A percentile compares a stretch with the other conserved stretches of the same genome.
Conservation (phyloP, 371 early-diverging fungal genomes). For the Lichtheimia corymbifera region DNA sequence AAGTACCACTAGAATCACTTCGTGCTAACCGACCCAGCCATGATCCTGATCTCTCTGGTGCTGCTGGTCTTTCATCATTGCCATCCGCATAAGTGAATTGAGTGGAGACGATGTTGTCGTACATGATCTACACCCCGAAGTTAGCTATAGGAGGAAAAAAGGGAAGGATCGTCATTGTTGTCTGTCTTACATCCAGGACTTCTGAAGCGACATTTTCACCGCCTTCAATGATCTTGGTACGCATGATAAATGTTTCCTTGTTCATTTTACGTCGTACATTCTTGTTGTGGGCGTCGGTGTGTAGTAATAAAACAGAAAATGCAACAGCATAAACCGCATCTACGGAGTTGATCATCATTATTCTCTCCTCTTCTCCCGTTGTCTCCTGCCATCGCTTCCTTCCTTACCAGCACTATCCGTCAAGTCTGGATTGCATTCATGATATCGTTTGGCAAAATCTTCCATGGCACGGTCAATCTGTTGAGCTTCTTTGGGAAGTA, state of each 20-base stretch:
- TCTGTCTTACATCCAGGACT: conserved; percentile 64
- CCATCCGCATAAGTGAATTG: conserved; percentile 59
- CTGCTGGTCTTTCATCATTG: conserved; percentile 33
- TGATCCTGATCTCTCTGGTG: conserved; percentile 27
- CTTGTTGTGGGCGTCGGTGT: conserved; percentile 93
- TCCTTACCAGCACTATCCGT: conserved; percentile 61
- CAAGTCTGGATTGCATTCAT: conserved; percentile 69
- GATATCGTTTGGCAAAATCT: conserved; percentile 81
- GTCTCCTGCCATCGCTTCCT: not conserved
- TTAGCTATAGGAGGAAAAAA: too few relatives aligned
- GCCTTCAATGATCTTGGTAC: conserved; percentile 67
- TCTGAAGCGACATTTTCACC: conserved; percentile 70
- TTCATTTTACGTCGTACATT: conserved; percentile 83
- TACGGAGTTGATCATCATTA: conserved; percentile 13
- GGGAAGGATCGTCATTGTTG: not conserved
- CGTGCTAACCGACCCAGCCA: conserved; percentile 39
- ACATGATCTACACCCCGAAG: conserved; percentile 57
- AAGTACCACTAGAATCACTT: conserved; percentile 14
- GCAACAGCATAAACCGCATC: conserved; percentile 81
- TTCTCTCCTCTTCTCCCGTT: not conserved
- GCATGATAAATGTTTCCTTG: conserved; percentile 79
- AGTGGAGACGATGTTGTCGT: conserved; percentile 70
- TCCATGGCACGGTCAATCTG: conserved; percentile 89
- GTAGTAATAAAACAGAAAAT: conserved; percentile 85
- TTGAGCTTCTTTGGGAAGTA: conserved; percentile 88